A percentile compares a stretch with the other conserved stretches of the same genome.
phyloP scores from a whole-genome alignment of 2,329 filamentous ascomycete species.

The Colletotrichum gloeosporioides region DNA sequence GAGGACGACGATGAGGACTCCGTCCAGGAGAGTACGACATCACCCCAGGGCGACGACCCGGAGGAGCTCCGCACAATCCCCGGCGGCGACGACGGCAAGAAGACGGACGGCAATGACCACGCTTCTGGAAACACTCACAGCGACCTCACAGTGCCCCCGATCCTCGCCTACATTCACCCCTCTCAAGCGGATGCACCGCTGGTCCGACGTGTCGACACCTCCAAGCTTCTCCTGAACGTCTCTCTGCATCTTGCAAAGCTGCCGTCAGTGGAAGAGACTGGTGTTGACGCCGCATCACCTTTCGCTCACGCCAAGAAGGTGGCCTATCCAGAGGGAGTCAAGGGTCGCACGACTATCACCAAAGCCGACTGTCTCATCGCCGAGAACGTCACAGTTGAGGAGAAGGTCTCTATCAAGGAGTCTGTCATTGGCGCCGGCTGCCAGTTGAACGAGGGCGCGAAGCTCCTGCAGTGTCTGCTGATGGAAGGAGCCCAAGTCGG shows the following conservation, averaged over 20 bases:
- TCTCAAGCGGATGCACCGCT: slow-evolving; percentile 60
- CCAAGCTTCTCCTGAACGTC: slow-evolving; percentile 78
- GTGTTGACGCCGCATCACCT: slow-evolving; percentile 64
- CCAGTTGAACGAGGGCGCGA: slow-evolving; percentile 84
- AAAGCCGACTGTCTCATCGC: slow-evolving; percentile 82
- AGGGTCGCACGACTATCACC: slow-evolving; percentile 81
- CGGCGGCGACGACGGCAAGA: background rate
- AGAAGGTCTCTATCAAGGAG: slow-evolving; percentile 92
- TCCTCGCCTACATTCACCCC: slow-evolving; percentile 84
- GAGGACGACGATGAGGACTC: slow-evolving; percentile 41
- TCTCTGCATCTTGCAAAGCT: slow-evolving; percentile 89
- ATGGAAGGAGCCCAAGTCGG: slow-evolving; percentile 93
- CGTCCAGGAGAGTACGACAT: slow-evolving; percentile 30
- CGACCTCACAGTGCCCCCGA: slow-evolving; percentile 62
- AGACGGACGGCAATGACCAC: background rate
- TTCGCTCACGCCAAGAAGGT: slow-evolving; percentile 83
- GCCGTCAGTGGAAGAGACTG: slow-evolving; percentile 70
- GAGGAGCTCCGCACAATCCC: slow-evolving; percentile 20
- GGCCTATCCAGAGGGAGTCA: slow-evolving; percentile 82
- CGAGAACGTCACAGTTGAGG: slow-evolving; percentile 87
- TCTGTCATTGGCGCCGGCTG: slow-evolving; percentile 87
- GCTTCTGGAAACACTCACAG: slow-evolving; percentile 28
- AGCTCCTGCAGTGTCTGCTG: slow-evolving; percentile 83
- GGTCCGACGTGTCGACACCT: slow-evolving; percentile 87
- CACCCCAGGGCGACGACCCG: slow-evolving; percentile 27